phyloP scores from a whole-genome alignment of 2,329 filamentous ascomycete genomes.

The Aureobasidium subglaciale region DNA sequence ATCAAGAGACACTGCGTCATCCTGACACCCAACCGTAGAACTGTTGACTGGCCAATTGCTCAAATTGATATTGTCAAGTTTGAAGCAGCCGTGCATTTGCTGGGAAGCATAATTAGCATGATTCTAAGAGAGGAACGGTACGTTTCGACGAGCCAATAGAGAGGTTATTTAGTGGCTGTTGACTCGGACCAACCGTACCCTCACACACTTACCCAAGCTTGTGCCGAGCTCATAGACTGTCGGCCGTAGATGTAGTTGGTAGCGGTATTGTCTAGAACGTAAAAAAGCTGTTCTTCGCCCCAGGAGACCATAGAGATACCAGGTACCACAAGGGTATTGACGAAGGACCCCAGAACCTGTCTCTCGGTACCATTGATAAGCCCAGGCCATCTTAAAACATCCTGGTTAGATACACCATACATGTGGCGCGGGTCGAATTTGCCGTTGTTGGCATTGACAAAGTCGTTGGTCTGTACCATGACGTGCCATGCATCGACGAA shows the following conservation, averaged over 20 bases:
- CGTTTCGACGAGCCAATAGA: no score
- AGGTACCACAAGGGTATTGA: constrained; percentile 53
- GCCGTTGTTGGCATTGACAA: constrained; percentile 54
- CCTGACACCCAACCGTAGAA: constrained; percentile 49
- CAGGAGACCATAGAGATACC: constrained; percentile 55
- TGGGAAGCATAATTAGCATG: no score
- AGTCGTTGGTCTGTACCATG: constrained; percentile 52
- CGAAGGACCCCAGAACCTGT: constrained; percentile 51
- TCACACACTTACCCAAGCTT: no score
- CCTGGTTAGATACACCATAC: constrained; percentile 59
- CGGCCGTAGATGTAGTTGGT: constrained; percentile 60
- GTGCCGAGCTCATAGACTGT: constrained; percentile 54
- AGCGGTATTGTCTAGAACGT: constrained; percentile 57
- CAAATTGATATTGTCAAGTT: constrained; percentile 49
- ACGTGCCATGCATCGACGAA: constrained; percentile 50
- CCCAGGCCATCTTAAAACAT: constrained; percentile 58
- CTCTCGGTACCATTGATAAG: constrained; percentile 51
- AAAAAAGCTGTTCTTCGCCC: constrained; percentile 61
- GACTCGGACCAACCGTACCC: no score
- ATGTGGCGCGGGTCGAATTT: constrained; percentile 58
- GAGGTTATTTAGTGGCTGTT: no score
- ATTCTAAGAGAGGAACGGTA: no score
- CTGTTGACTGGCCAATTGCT: constrained; percentile 51
- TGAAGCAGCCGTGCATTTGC: constrained; percentile 58
- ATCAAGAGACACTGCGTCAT: constrained; percentile 51